Evolutionary conservation across 1,139 yeast genomes (phyloP), one percentile per base, ranked within the genome.

Genomic region (Lodderomyces jiufengensis): DNA sequence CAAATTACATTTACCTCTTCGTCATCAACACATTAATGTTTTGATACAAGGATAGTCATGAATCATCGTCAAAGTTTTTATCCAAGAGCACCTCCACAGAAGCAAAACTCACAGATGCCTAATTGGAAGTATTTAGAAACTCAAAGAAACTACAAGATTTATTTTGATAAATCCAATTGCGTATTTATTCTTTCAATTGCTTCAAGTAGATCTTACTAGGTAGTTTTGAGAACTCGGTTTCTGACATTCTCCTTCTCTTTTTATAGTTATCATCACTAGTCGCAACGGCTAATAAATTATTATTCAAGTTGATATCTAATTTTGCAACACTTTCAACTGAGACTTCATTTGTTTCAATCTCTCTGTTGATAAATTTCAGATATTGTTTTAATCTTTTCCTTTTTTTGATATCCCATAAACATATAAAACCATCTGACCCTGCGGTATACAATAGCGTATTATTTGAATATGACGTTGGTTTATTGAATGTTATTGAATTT

Each of bases 391-490:
- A 65, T 47, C 88, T 70, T 56, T 78, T 82, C 39, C 79, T 68
- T 27, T 78, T 66, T 32, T 69, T 63, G 54, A 75, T 74, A 50
- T 85, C 86, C 97, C 97, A 88, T 13, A 81, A 57, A 45, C 87
- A 82, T 1, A 87, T 76, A 29, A 73, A 63, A 0, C 87, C 80
- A 56, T 88, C 96, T 1, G 90, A 78, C 0, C 95, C 95, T 1
- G 81, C 86, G 0, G 95, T 84, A 52, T 78, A 80, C 23, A 86
- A 64, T 20, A 22, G 24, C 20, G 32, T 12, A 9, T 27, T 20
- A 4, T 21, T 22, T 0, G 78, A 69, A 12, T 64, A 61, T 38
- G 61, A 59, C 26, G 44, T 48, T 5, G 5, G 20, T 2, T 71
- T 70, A 44, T 74, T 74, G 50, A 83, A 82, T 10, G 68, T 67